Evolutionary conservation across 768 basidiomycete genomes (phyloP).

Genomic region (Naematelia encephala): DNA sequence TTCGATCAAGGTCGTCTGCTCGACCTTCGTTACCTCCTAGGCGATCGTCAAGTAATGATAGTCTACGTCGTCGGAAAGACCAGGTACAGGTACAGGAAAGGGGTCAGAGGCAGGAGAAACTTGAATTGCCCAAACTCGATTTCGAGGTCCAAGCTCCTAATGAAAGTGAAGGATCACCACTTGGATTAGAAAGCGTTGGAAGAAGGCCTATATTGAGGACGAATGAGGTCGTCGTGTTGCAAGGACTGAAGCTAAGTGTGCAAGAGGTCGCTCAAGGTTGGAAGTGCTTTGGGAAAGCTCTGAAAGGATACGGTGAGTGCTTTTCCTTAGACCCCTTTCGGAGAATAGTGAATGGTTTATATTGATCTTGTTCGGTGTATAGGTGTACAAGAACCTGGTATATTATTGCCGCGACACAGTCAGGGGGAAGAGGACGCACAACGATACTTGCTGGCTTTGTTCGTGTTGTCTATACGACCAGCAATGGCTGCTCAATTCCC

Average conservation of each 20-base stretch:
- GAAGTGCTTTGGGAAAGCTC: constrained; percentile 18
- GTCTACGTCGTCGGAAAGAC: too few species aligned
- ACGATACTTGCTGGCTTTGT: constrained; percentile 17
- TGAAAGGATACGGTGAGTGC: constrained; percentile 26
- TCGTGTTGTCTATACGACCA: constrained; percentile 14
- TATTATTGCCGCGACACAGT: constrained; percentile 13
- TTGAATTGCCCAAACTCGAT: neutral
- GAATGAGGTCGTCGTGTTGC: constrained; percentile 20
- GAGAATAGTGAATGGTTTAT: neutral
- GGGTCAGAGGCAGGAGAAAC: constrained; percentile 7
- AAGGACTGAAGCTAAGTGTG: constrained; percentile 5
- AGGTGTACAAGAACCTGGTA: neutral
- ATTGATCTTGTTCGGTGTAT: constrained; percentile 1
- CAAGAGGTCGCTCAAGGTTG: constrained; percentile 28
- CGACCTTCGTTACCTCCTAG: too few species aligned
- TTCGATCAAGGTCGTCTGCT: neutral
- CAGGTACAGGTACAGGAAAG: constrained; percentile 2
- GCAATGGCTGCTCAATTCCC: constrained; percentile 16
- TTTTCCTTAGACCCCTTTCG: neutral
- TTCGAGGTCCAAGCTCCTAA: neutral
- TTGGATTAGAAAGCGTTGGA: constrained; percentile 9
- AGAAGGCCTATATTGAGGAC: constrained; percentile 6
- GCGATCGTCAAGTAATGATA: too few species aligned
- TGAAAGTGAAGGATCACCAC: neutral
- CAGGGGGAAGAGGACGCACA: constrained; percentile 4